Percentiles rank a stretch among this genome's conserved stretches.
Conservation (phyloP, 1,284 basidiomycete genomes). For the Tilletiaria anomala region DNA sequence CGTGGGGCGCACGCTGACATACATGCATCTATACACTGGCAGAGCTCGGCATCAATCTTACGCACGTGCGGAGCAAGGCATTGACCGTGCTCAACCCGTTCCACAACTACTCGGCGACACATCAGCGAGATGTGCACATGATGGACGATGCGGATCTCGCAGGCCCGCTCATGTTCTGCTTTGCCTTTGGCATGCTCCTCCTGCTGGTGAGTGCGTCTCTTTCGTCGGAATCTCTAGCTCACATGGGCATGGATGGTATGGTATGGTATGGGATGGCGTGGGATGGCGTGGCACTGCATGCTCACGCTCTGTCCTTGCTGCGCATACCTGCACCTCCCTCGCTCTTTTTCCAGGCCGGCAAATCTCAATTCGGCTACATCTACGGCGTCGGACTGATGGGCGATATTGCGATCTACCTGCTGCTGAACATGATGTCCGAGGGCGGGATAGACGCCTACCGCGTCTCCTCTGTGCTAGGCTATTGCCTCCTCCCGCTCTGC, state of each 20-base stretch:
- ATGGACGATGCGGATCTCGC: constrained; percentile 99
- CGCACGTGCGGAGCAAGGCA: constrained; percentile 84
- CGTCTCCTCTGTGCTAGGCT: constrained; percentile 87
- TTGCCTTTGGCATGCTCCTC: constrained; percentile 46
- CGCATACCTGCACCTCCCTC: background rate
- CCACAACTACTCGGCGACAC: constrained; percentile 47
- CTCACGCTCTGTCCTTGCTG: background rate
- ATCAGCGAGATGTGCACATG: constrained; percentile 60
- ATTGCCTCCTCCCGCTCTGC: constrained; percentile 93
- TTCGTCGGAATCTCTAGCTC: background rate
- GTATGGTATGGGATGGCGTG: background rate
- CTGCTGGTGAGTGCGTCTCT: no score
- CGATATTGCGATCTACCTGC: constrained; percentile 79
- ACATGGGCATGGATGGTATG: background rate
- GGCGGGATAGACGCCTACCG: constrained; percentile 90
- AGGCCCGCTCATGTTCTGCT: constrained; percentile 88
- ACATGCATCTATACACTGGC: background rate
- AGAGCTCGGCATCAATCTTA: constrained; percentile 97
- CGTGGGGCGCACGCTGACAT: background rate
- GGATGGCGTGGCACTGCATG: background rate
- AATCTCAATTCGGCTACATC: constrained; percentile 96
- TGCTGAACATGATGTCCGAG: constrained; percentile 95
- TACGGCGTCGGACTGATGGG: constrained; percentile 94
- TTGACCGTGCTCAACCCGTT: constrained; percentile 90
- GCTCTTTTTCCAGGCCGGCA: constrained; percentile 58